Conservation (phyloP, 495 filamentous ascomycete genomes). For the Talaromyces liani region DNA sequence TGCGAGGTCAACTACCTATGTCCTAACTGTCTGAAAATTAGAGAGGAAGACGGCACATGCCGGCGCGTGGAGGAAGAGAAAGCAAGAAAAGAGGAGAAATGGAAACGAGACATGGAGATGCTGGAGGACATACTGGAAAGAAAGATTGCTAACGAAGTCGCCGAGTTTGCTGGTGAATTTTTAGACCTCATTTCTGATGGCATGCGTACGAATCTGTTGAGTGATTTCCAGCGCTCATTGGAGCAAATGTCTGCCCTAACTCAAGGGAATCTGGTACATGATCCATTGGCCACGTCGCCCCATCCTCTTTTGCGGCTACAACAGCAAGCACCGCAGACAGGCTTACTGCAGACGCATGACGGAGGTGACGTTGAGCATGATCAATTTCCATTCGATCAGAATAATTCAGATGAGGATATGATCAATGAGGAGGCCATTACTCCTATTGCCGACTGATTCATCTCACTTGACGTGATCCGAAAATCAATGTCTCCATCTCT, state of each 20-base stretch:
- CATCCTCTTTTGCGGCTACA: not conserved
- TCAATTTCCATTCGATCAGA: constrained; percentile 2
- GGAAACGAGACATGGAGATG: constrained; percentile 38
- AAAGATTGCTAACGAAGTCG: constrained; percentile 39
- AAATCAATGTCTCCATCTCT: not conserved
- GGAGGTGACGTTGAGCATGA: not conserved
- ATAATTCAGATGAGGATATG: constrained; percentile 10
- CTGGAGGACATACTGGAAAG: constrained; percentile 34
- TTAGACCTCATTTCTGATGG: constrained; percentile 24
- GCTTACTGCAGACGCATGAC: not conserved
- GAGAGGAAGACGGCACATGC: constrained; percentile 34
- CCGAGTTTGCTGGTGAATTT: constrained; percentile 39
- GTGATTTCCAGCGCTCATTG: not conserved
- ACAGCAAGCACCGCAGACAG: not conserved
- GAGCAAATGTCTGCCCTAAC: not conserved
- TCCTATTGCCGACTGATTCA: constrained; percentile 7
- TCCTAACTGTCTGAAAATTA: constrained; percentile 42
- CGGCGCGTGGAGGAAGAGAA: constrained; percentile 36
- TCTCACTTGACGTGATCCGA: not conserved
- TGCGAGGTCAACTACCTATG: constrained; percentile 48
- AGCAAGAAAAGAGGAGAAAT: constrained; percentile 32
- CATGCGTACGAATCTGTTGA: not conserved
- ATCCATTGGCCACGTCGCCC: not conserved
- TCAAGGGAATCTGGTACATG: not conserved
- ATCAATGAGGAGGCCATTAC: constrained; percentile 5